A percentile compares a stretch with the other conserved stretches of the same genome.
Evolutionary conservation across 305 asterid species (phyloP).

Genomic region (Nicotiana rustica): DNA sequence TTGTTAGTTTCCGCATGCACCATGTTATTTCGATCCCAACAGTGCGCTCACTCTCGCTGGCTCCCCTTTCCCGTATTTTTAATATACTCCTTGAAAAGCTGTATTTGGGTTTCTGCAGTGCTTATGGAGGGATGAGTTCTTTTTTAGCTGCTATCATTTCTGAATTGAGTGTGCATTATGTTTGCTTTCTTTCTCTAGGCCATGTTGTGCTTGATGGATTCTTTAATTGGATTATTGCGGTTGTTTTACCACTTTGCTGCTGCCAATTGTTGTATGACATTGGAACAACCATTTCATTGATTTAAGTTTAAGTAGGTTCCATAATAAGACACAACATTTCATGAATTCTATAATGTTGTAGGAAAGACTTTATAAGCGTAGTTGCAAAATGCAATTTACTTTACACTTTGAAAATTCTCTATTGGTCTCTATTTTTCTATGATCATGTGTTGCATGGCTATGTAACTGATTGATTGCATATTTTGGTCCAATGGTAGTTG

Average conservation of each 20-base stretch:
- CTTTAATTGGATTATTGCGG: background rate
- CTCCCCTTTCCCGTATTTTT: background rate
- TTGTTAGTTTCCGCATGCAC: no score
- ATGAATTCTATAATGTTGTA: background rate
- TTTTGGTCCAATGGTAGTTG: background rate
- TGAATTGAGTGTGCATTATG: constrained; percentile 4
- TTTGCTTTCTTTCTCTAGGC: background rate
- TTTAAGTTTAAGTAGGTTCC: background rate
- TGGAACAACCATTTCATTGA: background rate
- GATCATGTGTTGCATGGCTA: background rate
- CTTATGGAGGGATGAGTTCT: constrained; percentile 11
- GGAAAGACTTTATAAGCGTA: background rate
- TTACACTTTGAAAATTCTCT: background rate
- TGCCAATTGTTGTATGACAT: background rate
- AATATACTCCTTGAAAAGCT: constrained; percentile 2
- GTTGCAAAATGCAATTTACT: background rate
- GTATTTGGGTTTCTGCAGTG: background rate
- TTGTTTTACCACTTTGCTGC: background rate
- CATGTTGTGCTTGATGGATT: background rate
- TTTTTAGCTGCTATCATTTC: background rate
- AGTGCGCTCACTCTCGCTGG: background rate
- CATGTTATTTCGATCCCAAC: no score
- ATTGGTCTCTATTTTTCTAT: background rate
- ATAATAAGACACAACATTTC: background rate
- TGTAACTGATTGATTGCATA: background rate